A percentile compares a stretch with the other conserved stretches of the same genome.
phyloP scores from a whole-genome alignment of 2,329 filamentous ascomycete genomes.

The Aspergillus nomiae region DNA sequence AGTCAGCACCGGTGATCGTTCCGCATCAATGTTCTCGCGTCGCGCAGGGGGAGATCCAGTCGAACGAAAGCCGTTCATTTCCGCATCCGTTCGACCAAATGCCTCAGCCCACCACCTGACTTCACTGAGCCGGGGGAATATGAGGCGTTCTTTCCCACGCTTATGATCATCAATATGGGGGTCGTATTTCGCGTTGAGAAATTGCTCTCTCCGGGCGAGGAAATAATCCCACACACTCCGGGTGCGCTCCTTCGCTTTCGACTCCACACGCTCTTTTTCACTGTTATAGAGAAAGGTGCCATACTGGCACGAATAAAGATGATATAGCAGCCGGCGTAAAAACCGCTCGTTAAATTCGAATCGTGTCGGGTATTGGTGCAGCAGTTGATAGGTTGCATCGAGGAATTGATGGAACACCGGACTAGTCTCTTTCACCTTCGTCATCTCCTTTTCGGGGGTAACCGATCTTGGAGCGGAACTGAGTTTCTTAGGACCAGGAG shows the following conservation, averaged over 20 bases:
- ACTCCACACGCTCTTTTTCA: conserved; percentile 80
- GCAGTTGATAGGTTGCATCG: conserved; percentile 87
- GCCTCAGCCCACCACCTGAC: conserved; percentile 92
- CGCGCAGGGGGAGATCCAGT: conserved; percentile 47
- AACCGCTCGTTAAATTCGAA: conserved; percentile 98
- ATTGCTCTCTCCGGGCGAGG: conserved; percentile 75
- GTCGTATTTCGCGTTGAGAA: conserved; percentile 80
- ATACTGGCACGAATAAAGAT: conserved; percentile 94
- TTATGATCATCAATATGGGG: conserved; percentile 73
- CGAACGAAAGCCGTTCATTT: conserved; percentile 79
- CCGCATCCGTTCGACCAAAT: conserved; percentile 82
- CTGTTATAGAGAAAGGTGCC: conserved; percentile 96
- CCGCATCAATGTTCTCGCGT: conserved; percentile 25
- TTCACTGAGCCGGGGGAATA: conserved; percentile 76
- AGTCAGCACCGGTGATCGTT: conserved; percentile 57
- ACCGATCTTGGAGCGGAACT: conserved; percentile 34
- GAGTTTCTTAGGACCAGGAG: conserved; percentile 37
- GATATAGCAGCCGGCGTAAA: conserved; percentile 82
- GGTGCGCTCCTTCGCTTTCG: conserved; percentile 68
- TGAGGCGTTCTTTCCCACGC: conserved; percentile 76
- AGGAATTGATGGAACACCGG: conserved; percentile 98
- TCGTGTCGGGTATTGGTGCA: conserved; percentile 79
- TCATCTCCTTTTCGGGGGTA: conserved; percentile 65
- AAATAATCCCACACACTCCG: conserved; percentile 97
- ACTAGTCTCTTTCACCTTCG: conserved; percentile 81